Base-by-base conservation (phyloP, 495 filamentous ascomycete species). In the Podospora conica region DNA sequence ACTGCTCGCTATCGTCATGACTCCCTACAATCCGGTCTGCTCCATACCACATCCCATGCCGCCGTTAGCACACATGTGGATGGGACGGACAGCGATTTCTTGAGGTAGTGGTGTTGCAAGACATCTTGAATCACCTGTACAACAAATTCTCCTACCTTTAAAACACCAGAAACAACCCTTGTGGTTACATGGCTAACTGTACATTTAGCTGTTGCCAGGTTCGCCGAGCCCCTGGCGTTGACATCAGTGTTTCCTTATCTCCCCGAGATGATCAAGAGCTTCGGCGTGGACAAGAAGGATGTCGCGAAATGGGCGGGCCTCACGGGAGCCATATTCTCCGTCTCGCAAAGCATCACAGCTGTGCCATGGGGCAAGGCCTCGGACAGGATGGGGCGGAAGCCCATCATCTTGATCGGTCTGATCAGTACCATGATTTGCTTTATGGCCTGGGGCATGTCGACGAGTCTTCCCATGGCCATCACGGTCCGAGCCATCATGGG, bases 161-260 rank as follows among this genome's bases (percentile, higher is more conserved):
- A 63, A 70, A 62, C 6, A 55, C 40, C 8, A 48, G 40, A 6
- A n/a, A n/a, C 40, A 48, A 5, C n/a, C 15, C 10, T 33, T 33
- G 40, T n/a, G 15, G 12, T 48, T 6, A 1, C 40, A 48, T 48
- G 9, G 18, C 40, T 48, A 6, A 48, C 40, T 48, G 40, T 12
- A 4, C 63, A 29, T 55, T 15, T 63, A 91, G 89, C 87, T 70
- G 80, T 88, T 74, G 88, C 85, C 67, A 86, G 94, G 69, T 93
- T 98, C 71, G 91, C 93, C 60, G 94, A 98, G 74, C 94, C 81
- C 58, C 80, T 96, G 53, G 88, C 91, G 24, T 79, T 92, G 68
- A 96, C 93, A 6, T 93, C 90, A 9, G 86, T 96, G 67, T 91
- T 90, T 66, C 94, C 94, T 18, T 98, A 98, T 74, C 83, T 98